Evolutionary conservation across 2,329 filamentous ascomycete species (phyloP).

Genomic region (Beauveria asiatica): DNA sequence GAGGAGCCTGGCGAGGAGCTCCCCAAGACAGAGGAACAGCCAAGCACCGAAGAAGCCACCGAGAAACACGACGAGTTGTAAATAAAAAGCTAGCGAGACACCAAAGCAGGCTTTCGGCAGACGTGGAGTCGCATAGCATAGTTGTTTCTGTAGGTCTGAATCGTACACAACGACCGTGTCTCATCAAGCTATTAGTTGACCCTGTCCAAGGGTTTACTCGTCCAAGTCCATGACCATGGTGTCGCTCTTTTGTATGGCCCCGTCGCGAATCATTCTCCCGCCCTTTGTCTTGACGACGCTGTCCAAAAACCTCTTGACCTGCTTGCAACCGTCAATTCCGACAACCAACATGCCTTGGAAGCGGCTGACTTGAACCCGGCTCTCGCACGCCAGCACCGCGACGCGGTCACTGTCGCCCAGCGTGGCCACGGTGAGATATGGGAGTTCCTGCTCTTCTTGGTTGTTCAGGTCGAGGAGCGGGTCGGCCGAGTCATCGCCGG

Average conservation of each 20-base stretch:
- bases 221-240: slow-evolving; percentile 43
- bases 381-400: slow-evolving; percentile 76
- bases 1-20: background rate
- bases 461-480: slow-evolving; percentile 73
- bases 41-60: slow-evolving; percentile 10
- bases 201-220: background rate
- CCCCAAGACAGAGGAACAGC: slow-evolving; percentile 13
- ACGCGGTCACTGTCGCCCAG: slow-evolving; percentile 67
- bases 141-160: background rate
- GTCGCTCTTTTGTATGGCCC: slow-evolving; percentile 39
- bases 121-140: background rate
- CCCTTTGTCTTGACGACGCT: slow-evolving; percentile 67
- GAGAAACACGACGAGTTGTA: slow-evolving; percentile 42
- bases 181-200: slow-evolving; percentile 4
- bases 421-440: slow-evolving; percentile 79
- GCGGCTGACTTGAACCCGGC: slow-evolving; percentile 69
- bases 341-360: slow-evolving; percentile 91
- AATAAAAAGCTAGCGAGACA: slow-evolving; percentile 13
- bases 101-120: background rate
- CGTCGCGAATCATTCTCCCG: slow-evolving; percentile 51
- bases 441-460: slow-evolving; percentile 78
- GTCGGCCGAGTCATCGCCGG: slow-evolving; percentile 61
- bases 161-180: background rate
- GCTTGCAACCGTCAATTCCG: slow-evolving; percentile 83
- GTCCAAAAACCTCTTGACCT: slow-evolving; percentile 75